phyloP scores from a whole-genome alignment of 1,284 basidiomycete genomes.

The Fomes fomentarius region DNA sequence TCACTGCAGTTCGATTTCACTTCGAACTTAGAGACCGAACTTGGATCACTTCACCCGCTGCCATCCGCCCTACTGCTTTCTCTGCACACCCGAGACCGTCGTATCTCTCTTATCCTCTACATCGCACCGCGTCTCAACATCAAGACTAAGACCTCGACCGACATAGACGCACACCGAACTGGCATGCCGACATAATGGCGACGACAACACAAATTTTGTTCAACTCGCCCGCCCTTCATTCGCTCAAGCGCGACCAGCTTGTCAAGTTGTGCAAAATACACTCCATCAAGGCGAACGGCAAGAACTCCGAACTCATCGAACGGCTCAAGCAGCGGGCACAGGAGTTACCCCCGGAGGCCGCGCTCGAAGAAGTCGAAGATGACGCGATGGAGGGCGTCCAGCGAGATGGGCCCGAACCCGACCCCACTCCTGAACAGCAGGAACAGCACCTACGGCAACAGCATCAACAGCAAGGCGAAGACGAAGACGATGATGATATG shows the following conservation, averaged over 20 bases:
- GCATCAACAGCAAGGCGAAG: slow-evolving; percentile 10
- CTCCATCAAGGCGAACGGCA: slow-evolving; percentile 74
- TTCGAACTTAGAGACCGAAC: too few species aligned
- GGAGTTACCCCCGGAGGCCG: slow-evolving; percentile 51
- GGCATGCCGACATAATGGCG: slow-evolving; percentile 43
- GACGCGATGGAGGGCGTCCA: slow-evolving; percentile 25
- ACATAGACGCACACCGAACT: background rate
- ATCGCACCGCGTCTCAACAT: background rate
- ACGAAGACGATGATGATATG: background rate
- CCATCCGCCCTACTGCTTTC: background rate
- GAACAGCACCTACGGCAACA: slow-evolving; percentile 20
- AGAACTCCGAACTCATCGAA: slow-evolving; percentile 72
- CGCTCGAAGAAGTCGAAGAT: slow-evolving; percentile 53
- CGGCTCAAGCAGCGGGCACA: slow-evolving; percentile 66
- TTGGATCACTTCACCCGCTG: background rate
- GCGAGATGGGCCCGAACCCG: slow-evolving; percentile 22
- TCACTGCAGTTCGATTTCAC: too few species aligned
- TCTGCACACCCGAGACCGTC: too few species aligned
- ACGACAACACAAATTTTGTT: slow-evolving; percentile 77
- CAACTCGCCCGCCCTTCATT: slow-evolving; percentile 78
- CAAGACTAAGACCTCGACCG: background rate
- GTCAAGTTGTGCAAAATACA: slow-evolving; percentile 82
- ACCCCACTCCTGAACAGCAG: too few species aligned
- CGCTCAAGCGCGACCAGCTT: slow-evolving; percentile 79
- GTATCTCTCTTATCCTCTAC: background rate